Evolutionary conservation across 495 filamentous ascomycete genomes (phyloP).

Genomic region (Hypomontagnella monticulosa): DNA sequence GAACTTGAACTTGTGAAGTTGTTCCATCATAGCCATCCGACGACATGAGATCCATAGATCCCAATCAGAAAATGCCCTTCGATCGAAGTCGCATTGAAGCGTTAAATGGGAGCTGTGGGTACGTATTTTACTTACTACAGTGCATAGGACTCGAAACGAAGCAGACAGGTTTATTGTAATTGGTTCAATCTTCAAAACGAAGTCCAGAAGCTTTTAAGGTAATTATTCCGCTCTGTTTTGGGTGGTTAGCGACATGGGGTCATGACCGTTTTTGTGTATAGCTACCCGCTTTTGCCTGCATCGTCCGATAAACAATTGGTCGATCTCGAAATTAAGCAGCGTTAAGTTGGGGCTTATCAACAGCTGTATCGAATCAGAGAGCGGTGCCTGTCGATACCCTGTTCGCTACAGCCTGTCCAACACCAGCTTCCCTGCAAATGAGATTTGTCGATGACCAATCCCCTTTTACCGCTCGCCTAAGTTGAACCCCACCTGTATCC

Average conservation of each 20-base stretch:
- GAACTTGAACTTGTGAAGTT: conserved; percentile 4
- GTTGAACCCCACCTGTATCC: neutral
- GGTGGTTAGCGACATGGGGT: conserved; percentile 25
- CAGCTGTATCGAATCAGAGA: conserved; percentile 24
- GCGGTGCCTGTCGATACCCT: conserved; percentile 32
- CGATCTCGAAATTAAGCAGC: conserved; percentile 39
- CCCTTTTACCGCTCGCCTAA: conserved; percentile 6
- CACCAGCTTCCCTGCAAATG: conserved; percentile 10
- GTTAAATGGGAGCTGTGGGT: conserved; percentile 21
- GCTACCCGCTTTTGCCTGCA: conserved; percentile 18
- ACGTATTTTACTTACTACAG: conserved; percentile 18
- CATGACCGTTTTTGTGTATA: conserved; percentile 30
- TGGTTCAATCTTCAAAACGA: conserved; percentile 9
- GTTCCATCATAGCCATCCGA: neutral
- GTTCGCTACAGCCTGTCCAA: conserved; percentile 10
- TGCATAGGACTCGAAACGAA: neutral
- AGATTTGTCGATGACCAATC: conserved; percentile 33
- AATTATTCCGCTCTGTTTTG: conserved; percentile 15
- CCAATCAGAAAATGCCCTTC: neutral
- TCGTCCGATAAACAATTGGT: conserved; percentile 16
- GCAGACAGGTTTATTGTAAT: neutral
- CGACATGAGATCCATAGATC: no score
- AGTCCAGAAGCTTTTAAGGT: conserved; percentile 14
- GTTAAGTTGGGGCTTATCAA: conserved; percentile 23
- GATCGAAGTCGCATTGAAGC: conserved; percentile 12